These are phyloP conservation scores for Pseudoneurospora amorphoporcata DNA, from an alignment of 495 filamentous ascomycete species.

Conservation along the genomic window DNA sequence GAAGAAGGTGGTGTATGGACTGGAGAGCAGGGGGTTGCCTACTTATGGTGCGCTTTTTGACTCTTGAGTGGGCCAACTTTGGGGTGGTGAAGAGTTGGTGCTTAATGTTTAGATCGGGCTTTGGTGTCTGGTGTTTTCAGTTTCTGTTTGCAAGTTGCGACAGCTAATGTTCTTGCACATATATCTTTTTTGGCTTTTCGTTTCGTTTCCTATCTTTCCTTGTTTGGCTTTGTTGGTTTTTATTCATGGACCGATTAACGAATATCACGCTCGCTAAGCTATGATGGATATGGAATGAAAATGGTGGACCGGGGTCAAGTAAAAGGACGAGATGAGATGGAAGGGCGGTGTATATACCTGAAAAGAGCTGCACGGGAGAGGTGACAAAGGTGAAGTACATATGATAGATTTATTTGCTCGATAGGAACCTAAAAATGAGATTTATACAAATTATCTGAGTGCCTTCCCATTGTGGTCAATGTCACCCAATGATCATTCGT, in stretches of 20 bases:
- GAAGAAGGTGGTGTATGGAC: conserved; percentile 58
- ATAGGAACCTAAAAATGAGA: too few relatives aligned
- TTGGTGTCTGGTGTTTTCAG: neutral
- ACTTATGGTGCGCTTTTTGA: conserved; percentile 78
- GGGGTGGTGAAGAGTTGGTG: too few relatives aligned
- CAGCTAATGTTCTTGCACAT: neutral
- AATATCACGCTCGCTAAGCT: too few relatives aligned
- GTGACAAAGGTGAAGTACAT: too few relatives aligned
- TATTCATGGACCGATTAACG: too few relatives aligned
- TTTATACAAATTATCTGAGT: too few relatives aligned
- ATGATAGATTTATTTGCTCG: too few relatives aligned
- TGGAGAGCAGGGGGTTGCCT: conserved; percentile 58
- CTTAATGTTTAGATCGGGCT: neutral
- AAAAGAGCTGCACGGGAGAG: too few relatives aligned
- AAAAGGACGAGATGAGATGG: neutral
- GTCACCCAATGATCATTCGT: too few relatives aligned
- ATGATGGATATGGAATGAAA: too few relatives aligned
- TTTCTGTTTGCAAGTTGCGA: neutral
- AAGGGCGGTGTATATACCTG: neutral
- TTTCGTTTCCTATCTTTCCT: neutral
- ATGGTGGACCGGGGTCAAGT: neutral
- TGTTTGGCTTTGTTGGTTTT: neutral
- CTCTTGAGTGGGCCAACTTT: conserved; percentile 35
- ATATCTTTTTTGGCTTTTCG: neutral
- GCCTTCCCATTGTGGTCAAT: too few relatives aligned